Evolutionary conservation across 1,284 basidiomycete species (phyloP).

Genomic region (Testicularia cyperi): DNA sequence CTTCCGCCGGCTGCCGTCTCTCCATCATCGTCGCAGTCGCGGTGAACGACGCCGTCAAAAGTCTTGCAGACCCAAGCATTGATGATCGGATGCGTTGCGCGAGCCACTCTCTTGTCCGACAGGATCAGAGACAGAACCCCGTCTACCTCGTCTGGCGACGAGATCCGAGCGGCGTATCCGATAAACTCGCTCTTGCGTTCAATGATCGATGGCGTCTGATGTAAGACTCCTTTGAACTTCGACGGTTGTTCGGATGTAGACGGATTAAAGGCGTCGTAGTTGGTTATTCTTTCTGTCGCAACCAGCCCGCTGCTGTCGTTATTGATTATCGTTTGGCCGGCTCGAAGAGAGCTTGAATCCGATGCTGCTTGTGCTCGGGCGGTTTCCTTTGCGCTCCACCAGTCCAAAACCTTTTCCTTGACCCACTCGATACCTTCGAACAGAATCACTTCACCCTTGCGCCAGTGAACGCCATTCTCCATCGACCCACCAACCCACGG

Average conservation of each 20-base stretch:
- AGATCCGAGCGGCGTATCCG: conserved; percentile 52
- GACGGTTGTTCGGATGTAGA: background rate
- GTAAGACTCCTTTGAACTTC: conserved; percentile 7
- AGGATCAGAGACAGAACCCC: conserved; percentile 42
- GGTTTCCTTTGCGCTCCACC: conserved; percentile 33
- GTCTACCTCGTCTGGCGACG: conserved; percentile 48
- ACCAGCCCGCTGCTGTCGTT: too few relatives aligned
- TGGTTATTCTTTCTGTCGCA: too few relatives aligned
- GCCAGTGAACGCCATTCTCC: conserved; percentile 36
- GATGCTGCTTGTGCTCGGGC: conserved; percentile 2
- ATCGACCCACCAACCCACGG: conserved; percentile 10
- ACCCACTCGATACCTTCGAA: conserved; percentile 60
- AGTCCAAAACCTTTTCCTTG: conserved; percentile 44
- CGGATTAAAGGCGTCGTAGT: background rate
- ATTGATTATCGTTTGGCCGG: too few relatives aligned
- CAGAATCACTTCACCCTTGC: conserved; percentile 45
- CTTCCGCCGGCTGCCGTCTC: conserved; percentile 60
- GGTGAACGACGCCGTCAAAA: conserved; percentile 44
- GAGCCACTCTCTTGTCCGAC: conserved; percentile 43
- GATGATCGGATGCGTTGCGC: conserved; percentile 58
- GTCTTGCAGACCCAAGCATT: conserved; percentile 58
- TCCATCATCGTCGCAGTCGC: conserved; percentile 58
- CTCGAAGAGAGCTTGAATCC: background rate
- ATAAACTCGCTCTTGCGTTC: conserved; percentile 60
- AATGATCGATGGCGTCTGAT: conserved; percentile 45